phyloP scores from a whole-genome alignment of 768 basidiomycete genomes.

The Sutorius australiensis region DNA sequence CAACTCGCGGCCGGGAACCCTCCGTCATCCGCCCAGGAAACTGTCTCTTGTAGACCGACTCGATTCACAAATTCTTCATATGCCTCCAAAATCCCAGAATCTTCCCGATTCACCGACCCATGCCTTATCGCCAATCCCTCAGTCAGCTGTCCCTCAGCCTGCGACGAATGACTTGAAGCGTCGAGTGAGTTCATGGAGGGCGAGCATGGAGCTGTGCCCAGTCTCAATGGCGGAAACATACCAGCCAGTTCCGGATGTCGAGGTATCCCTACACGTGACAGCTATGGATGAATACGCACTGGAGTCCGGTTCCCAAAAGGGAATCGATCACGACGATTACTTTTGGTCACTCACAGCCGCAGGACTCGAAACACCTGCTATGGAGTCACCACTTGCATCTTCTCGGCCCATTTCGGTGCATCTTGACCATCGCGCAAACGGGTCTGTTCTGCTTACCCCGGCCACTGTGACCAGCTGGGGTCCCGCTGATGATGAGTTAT shows the following conservation, averaged over 20 bases:
- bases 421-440: slow-evolving; percentile 46
- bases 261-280: slow-evolving; percentile 12
- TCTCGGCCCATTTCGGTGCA: slow-evolving; percentile 50
- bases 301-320: slow-evolving; percentile 1
- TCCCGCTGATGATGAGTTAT: slow-evolving; percentile 40
- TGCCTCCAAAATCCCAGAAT: slow-evolving; percentile 29
- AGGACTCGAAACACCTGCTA: slow-evolving; percentile 48
- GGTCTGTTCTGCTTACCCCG: slow-evolving; percentile 52
- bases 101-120: slow-evolving; percentile 23
- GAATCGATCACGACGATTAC: slow-evolving; percentile 53
- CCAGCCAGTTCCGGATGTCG: slow-evolving; percentile 12
- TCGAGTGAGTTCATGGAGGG: slow-evolving; percentile 66
- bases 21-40: slow-evolving; percentile 59
- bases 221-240: slow-evolving; percentile 41
- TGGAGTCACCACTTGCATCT: slow-evolving; percentile 38
- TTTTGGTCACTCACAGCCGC: slow-evolving; percentile 62
- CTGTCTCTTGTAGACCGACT: slow-evolving; percentile 67
- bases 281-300: slow-evolving; percentile 25
- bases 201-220: slow-evolving; percentile 47
- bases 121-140: slow-evolving; percentile 56
- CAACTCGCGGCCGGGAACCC: slow-evolving; percentile 26
- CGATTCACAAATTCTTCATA: slow-evolving; percentile 41
- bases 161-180: slow-evolving; percentile 50
- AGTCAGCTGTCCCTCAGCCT: slow-evolving; percentile 55
- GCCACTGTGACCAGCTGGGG: slow-evolving; percentile 46